Percentiles rank a stretch among this genome's conserved stretches.
Conservation (phyloP, 768 basidiomycete species). For the Cystofilobasidium capitatum region DNA sequence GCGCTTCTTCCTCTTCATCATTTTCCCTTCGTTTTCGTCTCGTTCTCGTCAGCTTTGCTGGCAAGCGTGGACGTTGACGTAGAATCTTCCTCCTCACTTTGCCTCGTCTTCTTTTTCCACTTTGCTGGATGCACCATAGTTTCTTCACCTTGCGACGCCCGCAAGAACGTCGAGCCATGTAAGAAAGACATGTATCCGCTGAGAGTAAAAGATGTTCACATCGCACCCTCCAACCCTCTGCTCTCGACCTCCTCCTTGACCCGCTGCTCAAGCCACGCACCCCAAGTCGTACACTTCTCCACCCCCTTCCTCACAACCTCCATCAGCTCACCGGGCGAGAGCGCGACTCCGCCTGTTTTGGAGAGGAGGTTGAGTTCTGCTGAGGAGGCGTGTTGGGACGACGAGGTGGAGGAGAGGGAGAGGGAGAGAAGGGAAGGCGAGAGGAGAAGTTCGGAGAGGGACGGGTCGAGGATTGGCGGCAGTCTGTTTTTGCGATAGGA, state of each 20-base stretch:
- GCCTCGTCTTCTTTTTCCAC: too few species aligned
- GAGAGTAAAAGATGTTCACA: too few species aligned
- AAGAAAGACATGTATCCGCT: too few species aligned
- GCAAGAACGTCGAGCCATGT: too few species aligned
- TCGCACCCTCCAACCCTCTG: constrained; percentile 23
- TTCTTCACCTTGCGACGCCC: too few species aligned
- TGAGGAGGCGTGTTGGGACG: constrained; percentile 9
- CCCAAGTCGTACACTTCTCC: constrained; percentile 16
- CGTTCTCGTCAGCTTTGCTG: too few species aligned
- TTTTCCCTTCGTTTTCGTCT: too few species aligned
- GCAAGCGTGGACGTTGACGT: too few species aligned
- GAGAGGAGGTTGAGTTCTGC: constrained; percentile 26
- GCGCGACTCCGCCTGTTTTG: constrained; percentile 26
- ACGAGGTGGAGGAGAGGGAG: constrained; percentile 20
- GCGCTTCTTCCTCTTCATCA: too few species aligned
- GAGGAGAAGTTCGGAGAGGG: constrained; percentile 25
- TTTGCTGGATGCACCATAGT: too few species aligned
- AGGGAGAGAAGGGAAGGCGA: constrained; percentile 24
- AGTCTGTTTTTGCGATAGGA: neutral
- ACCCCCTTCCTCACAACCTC: constrained; percentile 19
- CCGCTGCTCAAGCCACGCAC: constrained; percentile 21
- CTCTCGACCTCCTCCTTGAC: constrained; percentile 18
- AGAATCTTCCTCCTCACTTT: too few species aligned
- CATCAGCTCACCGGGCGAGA: constrained; percentile 24
- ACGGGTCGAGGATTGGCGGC: constrained; percentile 27